Evolutionary conservation across 1,284 basidiomycete genomes (phyloP), one percentile per base, ranked within the genome.

Genomic region (Boletus semigastroideus): DNA sequence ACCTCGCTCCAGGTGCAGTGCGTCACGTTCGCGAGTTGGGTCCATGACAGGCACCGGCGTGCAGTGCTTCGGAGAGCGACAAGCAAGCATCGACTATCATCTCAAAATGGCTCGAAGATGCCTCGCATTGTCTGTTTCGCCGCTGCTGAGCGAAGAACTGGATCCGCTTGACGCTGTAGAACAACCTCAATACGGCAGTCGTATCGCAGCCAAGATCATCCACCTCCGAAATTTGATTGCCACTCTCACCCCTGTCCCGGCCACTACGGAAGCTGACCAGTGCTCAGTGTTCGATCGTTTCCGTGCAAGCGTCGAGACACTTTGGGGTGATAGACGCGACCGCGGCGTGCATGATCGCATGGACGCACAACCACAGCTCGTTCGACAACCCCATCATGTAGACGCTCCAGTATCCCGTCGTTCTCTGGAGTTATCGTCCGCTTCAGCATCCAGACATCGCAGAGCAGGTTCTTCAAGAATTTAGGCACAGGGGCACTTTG

Each of bases 391-490:
- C 31, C 41, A 49, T 34, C 33, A n/a, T 8, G 31, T 25, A 14
- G 52, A 55, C 31, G 12, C 49, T 37, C 36, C 42, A 19, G 30
- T 16, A 13, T 45, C 59, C 19, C 49, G 44, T 30, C 53, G 43
- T 34, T 56, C 55, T 20, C 42, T 48, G n/a, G 54, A 65, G 16
- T 22, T 52, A 37, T 52, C 51, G 13, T 42, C 54, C 2, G 20
- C 22, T n/a, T 52, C 54, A 20, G 38, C 47, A 37, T 38, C 42
- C 27, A 52, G 54, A 33, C 62, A 63, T 46, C 62, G 60, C 14
- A 61, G 64, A 34, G 55, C 47, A 14, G 62, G 58, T 20, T 65
- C 64, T 34, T 64, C 61, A 16, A 55, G 47, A 36, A 66, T 64
- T 10, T 65, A 61, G 45, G 28, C n/a, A n/a, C 39, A 22, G 14